phyloP scores from a whole-genome alignment of 2,329 filamentous ascomycete species.

The Simplicillium aogashimaense region DNA sequence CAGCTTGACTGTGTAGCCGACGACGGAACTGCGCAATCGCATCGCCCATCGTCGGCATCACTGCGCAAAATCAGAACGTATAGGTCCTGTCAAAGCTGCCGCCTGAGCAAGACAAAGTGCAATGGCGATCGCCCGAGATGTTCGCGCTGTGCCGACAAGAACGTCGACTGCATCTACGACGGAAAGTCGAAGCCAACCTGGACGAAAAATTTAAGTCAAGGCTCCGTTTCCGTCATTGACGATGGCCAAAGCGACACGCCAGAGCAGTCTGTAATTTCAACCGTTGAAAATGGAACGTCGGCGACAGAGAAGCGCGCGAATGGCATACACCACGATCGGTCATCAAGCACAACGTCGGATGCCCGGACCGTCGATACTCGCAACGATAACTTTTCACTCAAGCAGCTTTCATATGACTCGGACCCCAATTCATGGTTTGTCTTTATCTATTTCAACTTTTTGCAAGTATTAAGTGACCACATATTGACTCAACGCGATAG shows the following conservation, averaged over 20 bases:
- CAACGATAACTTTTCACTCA: too few relatives aligned
- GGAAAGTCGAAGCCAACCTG: slow-evolving; percentile 26
- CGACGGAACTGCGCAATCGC: slow-evolving; percentile 17
- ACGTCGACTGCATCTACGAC: slow-evolving; percentile 26
- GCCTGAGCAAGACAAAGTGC: slow-evolving; percentile 31
- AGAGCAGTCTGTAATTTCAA: neutral
- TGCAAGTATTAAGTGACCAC: neutral
- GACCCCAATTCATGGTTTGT: too few relatives aligned
- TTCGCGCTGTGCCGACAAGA: slow-evolving; percentile 22
- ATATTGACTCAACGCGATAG: slow-evolving; percentile 12
- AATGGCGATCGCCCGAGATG: slow-evolving; percentile 28
- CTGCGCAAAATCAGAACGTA: slow-evolving; percentile 29
- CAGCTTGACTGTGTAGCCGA: slow-evolving; percentile 29
- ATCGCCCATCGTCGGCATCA: slow-evolving; percentile 15
- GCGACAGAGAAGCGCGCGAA: neutral
- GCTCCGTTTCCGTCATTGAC: slow-evolving; percentile 4
- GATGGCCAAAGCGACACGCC: slow-evolving; percentile 5
- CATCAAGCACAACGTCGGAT: too few relatives aligned
- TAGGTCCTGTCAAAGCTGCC: slow-evolving; percentile 27
- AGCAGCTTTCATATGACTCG: too few relatives aligned
- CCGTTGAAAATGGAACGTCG: slow-evolving; percentile 3
- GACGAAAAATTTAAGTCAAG: slow-evolving; percentile 21
- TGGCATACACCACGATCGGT: too few relatives aligned
- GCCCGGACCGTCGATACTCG: too few relatives aligned
- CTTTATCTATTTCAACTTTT: too few relatives aligned